These are phyloP conservation scores for Trichoderma polysporum DNA, from an alignment of 2,329 filamentous ascomycete genomes.

Conservation along the genomic window DNA sequence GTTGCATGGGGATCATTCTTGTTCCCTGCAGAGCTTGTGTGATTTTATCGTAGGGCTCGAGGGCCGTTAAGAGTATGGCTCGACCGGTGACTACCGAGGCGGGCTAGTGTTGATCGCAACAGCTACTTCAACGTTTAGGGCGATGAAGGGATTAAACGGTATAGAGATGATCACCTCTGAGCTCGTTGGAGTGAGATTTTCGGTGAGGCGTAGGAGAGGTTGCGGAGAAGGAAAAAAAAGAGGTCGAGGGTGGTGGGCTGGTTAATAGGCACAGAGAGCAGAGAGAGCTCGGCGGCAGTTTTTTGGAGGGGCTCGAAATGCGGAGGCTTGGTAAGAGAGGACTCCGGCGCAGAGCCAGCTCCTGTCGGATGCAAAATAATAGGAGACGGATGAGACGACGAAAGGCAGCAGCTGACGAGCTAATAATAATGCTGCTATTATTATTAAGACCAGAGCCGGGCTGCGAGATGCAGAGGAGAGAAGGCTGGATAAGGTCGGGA, in stretches of 20 bases:
- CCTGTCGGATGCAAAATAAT: constrained; percentile 5
- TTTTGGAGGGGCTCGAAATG: constrained; percentile 15
- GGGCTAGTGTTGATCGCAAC: background rate
- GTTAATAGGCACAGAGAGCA: background rate
- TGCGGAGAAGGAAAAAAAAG: background rate
- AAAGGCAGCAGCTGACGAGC: constrained; percentile 10
- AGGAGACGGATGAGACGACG: background rate
- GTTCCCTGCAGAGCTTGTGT: constrained; percentile 41
- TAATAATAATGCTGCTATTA: constrained; percentile 8
- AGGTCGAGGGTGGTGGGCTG: constrained; percentile 3
- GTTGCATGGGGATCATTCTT: constrained; percentile 63
- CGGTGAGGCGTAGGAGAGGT: background rate
- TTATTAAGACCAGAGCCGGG: background rate
- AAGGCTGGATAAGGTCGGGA: constrained; percentile 6
- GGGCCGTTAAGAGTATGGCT: constrained; percentile 3
- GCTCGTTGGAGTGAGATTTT: background rate
- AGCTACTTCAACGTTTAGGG: background rate
- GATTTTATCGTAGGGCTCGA: background rate
- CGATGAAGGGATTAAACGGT: background rate
- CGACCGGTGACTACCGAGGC: constrained; percentile 20
- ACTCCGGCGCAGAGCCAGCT: constrained; percentile 22
- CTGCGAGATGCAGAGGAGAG: constrained; percentile 2
- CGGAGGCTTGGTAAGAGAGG: constrained; percentile 12
- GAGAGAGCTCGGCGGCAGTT: background rate
- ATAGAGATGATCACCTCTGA: background rate